Evolutionary conservation across 1,284 basidiomycete genomes (phyloP).

Genomic region (Wallemia mellicola): DNA sequence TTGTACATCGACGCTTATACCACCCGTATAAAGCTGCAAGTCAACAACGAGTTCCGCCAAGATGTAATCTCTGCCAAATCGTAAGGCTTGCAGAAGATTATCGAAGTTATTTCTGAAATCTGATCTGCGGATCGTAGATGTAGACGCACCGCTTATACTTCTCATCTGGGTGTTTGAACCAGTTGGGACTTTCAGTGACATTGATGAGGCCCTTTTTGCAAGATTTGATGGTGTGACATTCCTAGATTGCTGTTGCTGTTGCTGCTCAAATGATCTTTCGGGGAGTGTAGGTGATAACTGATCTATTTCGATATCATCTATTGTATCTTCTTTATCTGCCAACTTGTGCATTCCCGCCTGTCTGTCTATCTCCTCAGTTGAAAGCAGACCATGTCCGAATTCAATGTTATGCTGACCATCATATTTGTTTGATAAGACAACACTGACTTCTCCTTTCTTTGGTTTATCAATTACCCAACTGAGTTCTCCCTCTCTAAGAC

Average conservation of each 20-base stretch:
- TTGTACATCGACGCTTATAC: not conserved
- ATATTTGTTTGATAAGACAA: not conserved
- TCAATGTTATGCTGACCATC: not conserved
- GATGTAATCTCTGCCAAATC: not conserved
- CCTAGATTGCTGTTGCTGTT: not conserved
- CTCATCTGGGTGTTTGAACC: not conserved
- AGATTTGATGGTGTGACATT: not conserved
- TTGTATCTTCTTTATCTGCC: not conserved
- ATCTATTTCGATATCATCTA: not conserved
- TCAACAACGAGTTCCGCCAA: not conserved
- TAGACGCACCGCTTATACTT: not conserved
- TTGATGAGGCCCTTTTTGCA: not conserved
- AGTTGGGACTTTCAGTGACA: not conserved
- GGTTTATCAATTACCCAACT: conserved; percentile 4
- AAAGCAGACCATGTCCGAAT: not conserved
- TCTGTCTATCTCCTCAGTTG: not conserved
- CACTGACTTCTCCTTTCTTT: not conserved
- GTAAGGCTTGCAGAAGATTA: not conserved
- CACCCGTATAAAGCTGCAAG: not conserved
- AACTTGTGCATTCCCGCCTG: not conserved
- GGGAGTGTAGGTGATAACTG: not conserved
- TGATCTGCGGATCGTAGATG: not conserved
- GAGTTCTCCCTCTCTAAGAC: not conserved
- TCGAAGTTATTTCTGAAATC: not conserved
- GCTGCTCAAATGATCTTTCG: not conserved